Conservation (phyloP, 2,329 filamentous ascomycete species). For the Aspergillus novoparasiticus region DNA sequence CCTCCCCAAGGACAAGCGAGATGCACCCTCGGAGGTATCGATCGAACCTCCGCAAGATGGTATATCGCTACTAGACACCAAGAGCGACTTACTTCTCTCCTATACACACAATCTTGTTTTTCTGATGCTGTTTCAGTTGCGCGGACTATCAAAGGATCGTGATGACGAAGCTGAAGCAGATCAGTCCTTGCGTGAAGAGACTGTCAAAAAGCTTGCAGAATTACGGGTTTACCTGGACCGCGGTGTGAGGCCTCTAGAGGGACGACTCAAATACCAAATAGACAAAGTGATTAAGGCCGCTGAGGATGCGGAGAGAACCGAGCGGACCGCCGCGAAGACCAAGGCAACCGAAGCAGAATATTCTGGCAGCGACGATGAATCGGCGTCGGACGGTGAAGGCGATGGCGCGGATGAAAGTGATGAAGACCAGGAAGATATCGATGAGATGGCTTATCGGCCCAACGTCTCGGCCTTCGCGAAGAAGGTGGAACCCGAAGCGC, state of each 20-base stretch:
- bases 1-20: constrained; percentile 35
- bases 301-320: constrained; percentile 52
- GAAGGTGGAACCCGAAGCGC: constrained; percentile 41
- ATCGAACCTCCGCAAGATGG: constrained; percentile 79
- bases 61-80: constrained; percentile 91
- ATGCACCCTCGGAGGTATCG: constrained; percentile 61
- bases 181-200: constrained; percentile 61
- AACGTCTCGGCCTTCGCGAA: constrained; percentile 55
- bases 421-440: constrained; percentile 52
- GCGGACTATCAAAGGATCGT: constrained; percentile 51
- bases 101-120: constrained; percentile 95
- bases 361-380: constrained; percentile 32
- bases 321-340: constrained; percentile 30
- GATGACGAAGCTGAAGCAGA: constrained; percentile 32
- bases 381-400: constrained; percentile 30
- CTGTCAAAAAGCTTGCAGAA: constrained; percentile 86
- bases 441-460: constrained; percentile 65
- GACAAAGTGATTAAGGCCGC: constrained; percentile 90
- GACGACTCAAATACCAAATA: constrained; percentile 90
- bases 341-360: constrained; percentile 33
- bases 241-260: constrained; percentile 86
- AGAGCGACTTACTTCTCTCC: constrained; percentile 95
- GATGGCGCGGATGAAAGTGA: constrained; percentile 33
- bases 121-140: constrained; percentile 77
- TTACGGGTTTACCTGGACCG: constrained; percentile 91